phyloP scores from a whole-genome alignment of 73 alveolate species.

The Tetrahymena borealis region DNA sequence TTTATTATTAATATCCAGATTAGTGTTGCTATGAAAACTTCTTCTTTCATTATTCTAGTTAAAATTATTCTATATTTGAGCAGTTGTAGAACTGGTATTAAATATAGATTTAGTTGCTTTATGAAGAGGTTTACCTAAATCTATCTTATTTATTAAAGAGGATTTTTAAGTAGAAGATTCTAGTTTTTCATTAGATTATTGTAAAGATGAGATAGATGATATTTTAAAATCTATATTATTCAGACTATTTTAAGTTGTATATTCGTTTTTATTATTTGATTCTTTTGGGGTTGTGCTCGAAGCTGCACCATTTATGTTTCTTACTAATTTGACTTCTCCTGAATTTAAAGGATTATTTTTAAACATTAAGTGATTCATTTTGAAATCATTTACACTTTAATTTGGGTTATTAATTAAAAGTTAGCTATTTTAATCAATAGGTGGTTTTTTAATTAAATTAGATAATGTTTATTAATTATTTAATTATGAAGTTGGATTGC shows the following conservation, averaged over 20 bases:
- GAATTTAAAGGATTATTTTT: background rate
- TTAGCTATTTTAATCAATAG: background rate
- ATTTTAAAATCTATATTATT: background rate
- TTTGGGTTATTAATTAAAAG: background rate
- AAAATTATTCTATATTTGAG: background rate
- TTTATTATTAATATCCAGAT: background rate
- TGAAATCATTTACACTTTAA: background rate
- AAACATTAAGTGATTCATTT: background rate
- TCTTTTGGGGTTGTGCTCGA: background rate
- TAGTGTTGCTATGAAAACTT: background rate
- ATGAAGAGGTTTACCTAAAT: background rate
- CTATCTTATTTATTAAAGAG: background rate
- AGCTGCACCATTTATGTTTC: background rate
- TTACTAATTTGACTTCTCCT: background rate
- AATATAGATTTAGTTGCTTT: background rate
- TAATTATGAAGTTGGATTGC: too few species aligned
- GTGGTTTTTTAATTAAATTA: background rate
- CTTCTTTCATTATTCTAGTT: background rate
- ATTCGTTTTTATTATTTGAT: background rate
- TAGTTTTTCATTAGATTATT: background rate
- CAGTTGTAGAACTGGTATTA: background rate
- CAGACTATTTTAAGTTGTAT: background rate
- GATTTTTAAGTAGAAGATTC: background rate
- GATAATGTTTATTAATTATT: background rate
- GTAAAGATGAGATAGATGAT: background rate